Percentiles rank a stretch among this genome's conserved stretches.
phyloP scores from a whole-genome alignment of 805 yeast species.

The Candida yuanshanica region DNA sequence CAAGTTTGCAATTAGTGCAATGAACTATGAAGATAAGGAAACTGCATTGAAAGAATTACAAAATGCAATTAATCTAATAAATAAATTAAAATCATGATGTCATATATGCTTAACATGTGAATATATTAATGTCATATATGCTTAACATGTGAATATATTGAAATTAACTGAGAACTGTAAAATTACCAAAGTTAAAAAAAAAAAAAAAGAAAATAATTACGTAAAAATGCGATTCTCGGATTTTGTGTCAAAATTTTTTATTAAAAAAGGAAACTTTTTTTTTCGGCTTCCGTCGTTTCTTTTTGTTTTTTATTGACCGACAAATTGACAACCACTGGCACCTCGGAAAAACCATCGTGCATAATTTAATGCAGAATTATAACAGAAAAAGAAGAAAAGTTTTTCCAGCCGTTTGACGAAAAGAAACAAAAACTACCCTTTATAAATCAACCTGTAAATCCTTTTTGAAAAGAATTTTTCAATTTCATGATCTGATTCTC shows the following conservation, averaged over 20 bases:
- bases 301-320: not conserved
- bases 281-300: not conserved
- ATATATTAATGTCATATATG: not conserved
- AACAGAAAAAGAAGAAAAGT: not conserved
- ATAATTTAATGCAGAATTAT: no score
- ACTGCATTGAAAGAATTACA: conserved; percentile 63
- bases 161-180: no score
- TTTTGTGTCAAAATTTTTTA: not conserved
- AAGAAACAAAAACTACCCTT: not conserved
- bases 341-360: not conserved
- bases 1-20: conserved; percentile 71
- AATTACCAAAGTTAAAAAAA: no score
- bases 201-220: not conserved
- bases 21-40: conserved; percentile 66
- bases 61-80: conserved; percentile 43
- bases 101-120: conserved; percentile 3
- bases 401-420: not conserved
- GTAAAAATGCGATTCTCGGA: not conserved
- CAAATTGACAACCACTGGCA: no score
- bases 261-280: not conserved
- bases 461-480: no score
- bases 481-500: no score
- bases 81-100: conserved; percentile 2
- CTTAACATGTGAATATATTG: conserved; percentile 4
- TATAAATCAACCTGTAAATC: not conserved